Evolutionary conservation across 176 grass and related monocot species (phyloP), one percentile per base, ranked within the genome.

Genomic region (Eremochloa ophiuroides): DNA sequence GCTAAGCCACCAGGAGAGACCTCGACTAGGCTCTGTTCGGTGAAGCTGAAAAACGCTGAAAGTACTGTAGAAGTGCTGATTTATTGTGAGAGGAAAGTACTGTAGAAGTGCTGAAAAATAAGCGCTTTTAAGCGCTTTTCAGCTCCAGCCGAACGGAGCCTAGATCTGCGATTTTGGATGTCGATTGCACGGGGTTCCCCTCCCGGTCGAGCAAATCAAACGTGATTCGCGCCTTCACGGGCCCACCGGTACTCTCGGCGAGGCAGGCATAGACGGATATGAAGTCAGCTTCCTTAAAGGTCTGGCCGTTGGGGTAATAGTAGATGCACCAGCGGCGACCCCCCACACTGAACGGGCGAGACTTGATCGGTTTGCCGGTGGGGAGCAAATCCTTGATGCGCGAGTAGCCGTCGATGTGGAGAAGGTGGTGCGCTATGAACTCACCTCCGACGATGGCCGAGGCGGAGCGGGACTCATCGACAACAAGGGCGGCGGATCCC

Each of bases 161-260:
- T n/a, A n/a, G n/a, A 0, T 10, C 7, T 10, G 2, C 2, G 14
- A 8, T 12, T 2, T 0, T 16, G 27, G 16, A 18, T 44, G 11
- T 4, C 70, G 2, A 73, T 0, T 16, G 70, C 43, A 68, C 31
- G 2, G 79, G 67, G 20, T 40, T 20, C 31, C 11, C 59, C 0
- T 34, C 80, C 22, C 8, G 44, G 16, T 80, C 77, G 77, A 88
- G 63, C 14, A 88, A 18, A 37, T n/a, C 4, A 20, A 84, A 88
- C 31, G 2, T 48, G 75, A 2, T 17, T 22, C 44, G 27, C 8
- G 46, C 71, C 16, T 1, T 53, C 28, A 53, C 28, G 17, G 46
- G 17, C 28, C 12, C 17, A 10, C 0, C 71, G 5, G 9, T 5
- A 12, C 5, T 53, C 29, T n/a, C 0, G 69, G 1, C 2, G 28